These are phyloP conservation scores for Aspergillus sp. DNA, from an alignment of 2,329 filamentous ascomycete species.

Conservation along the genomic window DNA sequence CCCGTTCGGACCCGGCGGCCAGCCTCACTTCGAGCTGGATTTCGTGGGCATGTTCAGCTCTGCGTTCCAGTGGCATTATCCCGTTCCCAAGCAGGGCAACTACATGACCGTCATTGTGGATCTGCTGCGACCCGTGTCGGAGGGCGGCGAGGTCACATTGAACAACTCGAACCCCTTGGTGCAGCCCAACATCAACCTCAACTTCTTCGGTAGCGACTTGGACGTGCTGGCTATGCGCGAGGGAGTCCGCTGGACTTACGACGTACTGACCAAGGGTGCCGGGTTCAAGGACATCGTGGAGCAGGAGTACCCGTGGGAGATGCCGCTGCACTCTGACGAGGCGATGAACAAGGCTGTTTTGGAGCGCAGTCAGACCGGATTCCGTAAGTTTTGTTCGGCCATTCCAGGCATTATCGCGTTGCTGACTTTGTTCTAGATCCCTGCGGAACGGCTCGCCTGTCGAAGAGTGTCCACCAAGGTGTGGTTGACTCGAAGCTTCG, in stretches of 20 bases:
- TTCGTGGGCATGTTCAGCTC: constrained; percentile 60
- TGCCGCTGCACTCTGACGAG: constrained; percentile 57
- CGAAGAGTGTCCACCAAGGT: constrained; percentile 52
- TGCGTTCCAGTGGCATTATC: constrained; percentile 53
- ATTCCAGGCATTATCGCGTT: neutral
- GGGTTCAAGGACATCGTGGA: constrained; percentile 50
- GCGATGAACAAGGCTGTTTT: constrained; percentile 58
- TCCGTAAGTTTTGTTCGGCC: constrained; percentile 15
- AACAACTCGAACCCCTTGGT: constrained; percentile 39
- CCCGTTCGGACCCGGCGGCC: constrained; percentile 56
- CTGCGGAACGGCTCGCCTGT: constrained; percentile 56
- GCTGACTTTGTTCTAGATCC: constrained; percentile 37
- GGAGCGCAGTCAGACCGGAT: constrained; percentile 57
- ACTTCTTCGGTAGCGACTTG: constrained; percentile 49
- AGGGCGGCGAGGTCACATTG: constrained; percentile 38
- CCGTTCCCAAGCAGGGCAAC: constrained; percentile 44
- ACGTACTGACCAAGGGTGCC: constrained; percentile 58
- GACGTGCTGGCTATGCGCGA: constrained; percentile 60
- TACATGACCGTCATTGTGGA: constrained; percentile 60
- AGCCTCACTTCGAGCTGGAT: constrained; percentile 63
- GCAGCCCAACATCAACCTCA: constrained; percentile 45
- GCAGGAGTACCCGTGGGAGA: constrained; percentile 58
- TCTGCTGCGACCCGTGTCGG: constrained; percentile 50
- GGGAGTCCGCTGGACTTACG: constrained; percentile 55
- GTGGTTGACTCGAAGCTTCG: constrained; percentile 53